A percentile compares a stretch with the other conserved stretches of the same genome.
Conservation (phyloP, 768 basidiomycete genomes). For the Pleurotus tuoliensis region DNA sequence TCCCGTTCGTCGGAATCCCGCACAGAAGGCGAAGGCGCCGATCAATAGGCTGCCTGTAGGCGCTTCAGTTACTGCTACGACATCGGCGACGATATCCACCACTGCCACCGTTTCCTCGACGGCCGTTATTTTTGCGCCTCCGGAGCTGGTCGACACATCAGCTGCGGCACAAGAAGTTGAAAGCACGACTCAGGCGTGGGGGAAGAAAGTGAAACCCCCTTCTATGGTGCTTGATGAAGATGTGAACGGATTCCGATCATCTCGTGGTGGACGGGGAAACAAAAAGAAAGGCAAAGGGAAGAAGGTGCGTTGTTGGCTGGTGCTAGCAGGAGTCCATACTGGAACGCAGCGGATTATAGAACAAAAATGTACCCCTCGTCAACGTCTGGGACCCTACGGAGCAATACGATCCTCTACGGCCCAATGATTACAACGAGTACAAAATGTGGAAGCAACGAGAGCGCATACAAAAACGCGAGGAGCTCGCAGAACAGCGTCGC, state of each 20-base stretch:
- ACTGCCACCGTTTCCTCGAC: conserved; percentile 39
- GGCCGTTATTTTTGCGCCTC: conserved; percentile 70
- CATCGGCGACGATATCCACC: neutral
- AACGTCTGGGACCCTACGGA: conserved; percentile 76
- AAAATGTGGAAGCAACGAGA: conserved; percentile 78
- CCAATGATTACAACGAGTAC: conserved; percentile 88
- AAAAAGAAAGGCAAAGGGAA: conserved; percentile 57
- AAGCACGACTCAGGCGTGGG: conserved; percentile 59
- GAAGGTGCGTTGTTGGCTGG: conserved; percentile 42
- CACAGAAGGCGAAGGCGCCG: conserved; percentile 54
- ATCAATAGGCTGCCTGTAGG: conserved; percentile 57
- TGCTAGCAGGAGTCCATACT: neutral
- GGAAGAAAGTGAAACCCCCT: conserved; percentile 86
- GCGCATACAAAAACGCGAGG: conserved; percentile 68
- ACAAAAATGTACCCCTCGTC: conserved; percentile 52
- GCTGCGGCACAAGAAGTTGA: conserved; percentile 27
- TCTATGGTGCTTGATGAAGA: conserved; percentile 90
- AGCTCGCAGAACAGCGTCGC: conserved; percentile 56
- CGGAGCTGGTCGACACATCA: conserved; percentile 45
- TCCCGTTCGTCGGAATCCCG: conserved; percentile 62
- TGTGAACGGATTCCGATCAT: conserved; percentile 74
- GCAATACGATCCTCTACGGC: conserved; percentile 75
- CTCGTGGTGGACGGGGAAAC: conserved; percentile 29
- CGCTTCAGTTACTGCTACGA: conserved; percentile 42
- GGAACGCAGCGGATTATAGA: conserved; percentile 31